These are phyloP conservation scores for Tetrahymena thermophila DNA, from an alignment of 73 alveolate genomes.

Conservation along the genomic window DNA sequence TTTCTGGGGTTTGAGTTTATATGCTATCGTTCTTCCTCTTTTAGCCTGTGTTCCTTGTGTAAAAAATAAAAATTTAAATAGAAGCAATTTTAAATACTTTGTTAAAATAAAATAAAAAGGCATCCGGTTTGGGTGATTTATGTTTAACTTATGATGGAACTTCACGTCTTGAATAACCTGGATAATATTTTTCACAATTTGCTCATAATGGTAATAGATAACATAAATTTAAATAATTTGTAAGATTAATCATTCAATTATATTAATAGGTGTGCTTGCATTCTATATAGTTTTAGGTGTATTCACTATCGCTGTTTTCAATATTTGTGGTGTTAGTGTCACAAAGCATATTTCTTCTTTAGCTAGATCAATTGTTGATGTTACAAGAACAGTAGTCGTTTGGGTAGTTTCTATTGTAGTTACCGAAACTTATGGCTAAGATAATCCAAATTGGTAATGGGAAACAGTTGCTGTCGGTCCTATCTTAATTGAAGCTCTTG, in stretches of 20 bases:
- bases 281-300: slow-evolving; percentile 56
- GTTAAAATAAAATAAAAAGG: no score
- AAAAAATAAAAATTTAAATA: neutral
- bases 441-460: slow-evolving; percentile 7
- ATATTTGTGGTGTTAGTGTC: slow-evolving; percentile 82
- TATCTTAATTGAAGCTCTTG: slow-evolving; percentile 48
- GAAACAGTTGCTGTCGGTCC: slow-evolving; percentile 27
- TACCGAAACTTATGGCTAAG: neutral
- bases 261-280: slow-evolving; percentile 3
- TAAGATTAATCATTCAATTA: neutral
- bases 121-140: neutral
- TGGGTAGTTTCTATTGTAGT: slow-evolving; percentile 58
- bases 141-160: slow-evolving; percentile 5
- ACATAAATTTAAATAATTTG: neutral
- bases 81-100: no score
- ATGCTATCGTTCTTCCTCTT: slow-evolving; percentile 49
- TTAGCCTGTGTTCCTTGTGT: slow-evolving; percentile 26
- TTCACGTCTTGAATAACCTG: slow-evolving; percentile 30
- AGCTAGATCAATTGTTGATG: slow-evolving; percentile 78
- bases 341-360: slow-evolving; percentile 84
- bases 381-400: slow-evolving; percentile 71
- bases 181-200: slow-evolving; percentile 4
- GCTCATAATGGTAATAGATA: neutral
- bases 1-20: slow-evolving; percentile 77
- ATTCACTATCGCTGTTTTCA: slow-evolving; percentile 80